Percentiles rank a stretch among this genome's conserved stretches.
Evolutionary conservation across 768 basidiomycete genomes (phyloP).

Genomic region (Podaxis mareebaensis): DNA sequence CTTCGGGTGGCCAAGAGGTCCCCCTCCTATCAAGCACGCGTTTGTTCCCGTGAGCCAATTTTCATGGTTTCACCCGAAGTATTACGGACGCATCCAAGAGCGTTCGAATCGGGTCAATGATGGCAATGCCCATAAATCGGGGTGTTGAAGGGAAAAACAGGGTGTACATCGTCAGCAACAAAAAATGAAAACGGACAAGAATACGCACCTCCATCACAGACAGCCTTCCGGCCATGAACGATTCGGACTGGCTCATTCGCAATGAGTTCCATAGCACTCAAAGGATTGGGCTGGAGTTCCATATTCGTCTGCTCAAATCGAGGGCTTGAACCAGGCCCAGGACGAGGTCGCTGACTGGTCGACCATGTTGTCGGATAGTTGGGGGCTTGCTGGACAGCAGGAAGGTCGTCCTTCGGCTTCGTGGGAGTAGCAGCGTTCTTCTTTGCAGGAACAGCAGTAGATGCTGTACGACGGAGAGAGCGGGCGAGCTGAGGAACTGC

Average conservation of each 20-base stretch:
- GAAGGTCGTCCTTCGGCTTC: constrained; percentile 19
- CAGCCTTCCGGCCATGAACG: constrained; percentile 80
- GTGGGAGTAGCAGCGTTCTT: constrained; percentile 22
- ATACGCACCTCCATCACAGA: constrained; percentile 92
- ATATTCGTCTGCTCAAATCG: constrained; percentile 92
- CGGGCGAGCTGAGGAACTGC: constrained; percentile 32
- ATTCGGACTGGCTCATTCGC: constrained; percentile 82
- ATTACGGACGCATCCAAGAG: background rate
- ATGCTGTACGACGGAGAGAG: constrained; percentile 28
- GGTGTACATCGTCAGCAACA: background rate
- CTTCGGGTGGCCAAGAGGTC: constrained; percentile 95
- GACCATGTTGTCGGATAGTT: constrained; percentile 87
- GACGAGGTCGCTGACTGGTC: constrained; percentile 73
- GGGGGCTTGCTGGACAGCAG: constrained; percentile 67
- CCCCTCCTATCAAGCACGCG: constrained; percentile 63
- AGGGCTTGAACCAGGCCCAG: constrained; percentile 57
- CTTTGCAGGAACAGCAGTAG: constrained; percentile 30
- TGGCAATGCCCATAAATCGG: background rate
- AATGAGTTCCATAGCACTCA: constrained; percentile 90
- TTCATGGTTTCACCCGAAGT: constrained; percentile 7
- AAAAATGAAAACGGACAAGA: background rate
- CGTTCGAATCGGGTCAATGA: background rate
- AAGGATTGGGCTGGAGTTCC: constrained; percentile 85
- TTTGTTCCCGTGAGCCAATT: constrained; percentile 3
- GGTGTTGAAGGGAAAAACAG: background rate